phyloP scores from a whole-genome alignment of 352 stramenopile genomes.

The Peronospora belbahrii region DNA sequence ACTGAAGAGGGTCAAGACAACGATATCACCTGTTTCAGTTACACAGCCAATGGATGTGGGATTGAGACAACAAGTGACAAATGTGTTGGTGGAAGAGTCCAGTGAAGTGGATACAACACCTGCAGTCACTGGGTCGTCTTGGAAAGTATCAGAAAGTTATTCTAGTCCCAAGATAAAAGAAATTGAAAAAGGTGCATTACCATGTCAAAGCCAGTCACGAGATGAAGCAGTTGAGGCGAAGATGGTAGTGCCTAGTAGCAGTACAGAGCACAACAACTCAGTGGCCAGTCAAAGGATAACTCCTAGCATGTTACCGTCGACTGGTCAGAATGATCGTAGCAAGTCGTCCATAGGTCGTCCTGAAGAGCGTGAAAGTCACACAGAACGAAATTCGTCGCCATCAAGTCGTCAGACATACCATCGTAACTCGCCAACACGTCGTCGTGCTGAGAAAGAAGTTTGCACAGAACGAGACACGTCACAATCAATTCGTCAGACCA shows the following conservation, averaged over 20 bases:
- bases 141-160: conserved; percentile 1
- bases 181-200: background rate
- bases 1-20: background rate
- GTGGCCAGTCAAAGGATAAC: background rate
- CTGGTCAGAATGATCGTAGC: background rate
- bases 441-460: no score
- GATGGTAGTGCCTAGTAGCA: background rate
- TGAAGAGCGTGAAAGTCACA: background rate
- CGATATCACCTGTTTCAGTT: background rate
- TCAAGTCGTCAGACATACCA: no score
- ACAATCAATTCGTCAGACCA: no score
- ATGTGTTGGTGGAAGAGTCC: background rate
- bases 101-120: conserved; percentile 1
- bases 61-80: background rate
- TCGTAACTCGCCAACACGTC: no score
- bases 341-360: background rate
- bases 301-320: background rate
- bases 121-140: background rate
- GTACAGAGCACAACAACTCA: conserved; percentile 2
- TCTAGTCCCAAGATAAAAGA: background rate
- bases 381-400: background rate
- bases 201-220: background rate
- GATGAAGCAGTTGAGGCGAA: background rate
- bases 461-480: no score
- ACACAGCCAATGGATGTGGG: conserved; percentile 2